These are phyloP conservation scores for Chaetomiaceae sp. DNA, from an alignment of 2,329 filamentous ascomycete genomes.

Conservation along the genomic window DNA sequence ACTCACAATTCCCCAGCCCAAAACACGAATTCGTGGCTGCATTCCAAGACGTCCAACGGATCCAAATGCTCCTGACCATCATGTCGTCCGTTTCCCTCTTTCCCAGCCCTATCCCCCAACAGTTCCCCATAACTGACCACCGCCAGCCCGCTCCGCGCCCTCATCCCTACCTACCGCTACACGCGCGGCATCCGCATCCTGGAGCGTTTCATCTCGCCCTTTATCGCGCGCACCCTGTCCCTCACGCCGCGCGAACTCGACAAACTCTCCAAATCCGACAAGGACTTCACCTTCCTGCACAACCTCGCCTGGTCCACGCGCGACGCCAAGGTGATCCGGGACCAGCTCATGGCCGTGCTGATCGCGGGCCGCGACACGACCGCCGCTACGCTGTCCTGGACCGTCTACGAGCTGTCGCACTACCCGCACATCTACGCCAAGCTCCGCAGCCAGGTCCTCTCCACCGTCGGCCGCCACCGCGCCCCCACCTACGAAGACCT, in stretches of 20 bases:
- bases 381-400: slow-evolving; percentile 40
- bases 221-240: slow-evolving; percentile 61
- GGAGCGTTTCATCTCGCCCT: slow-evolving; percentile 65
- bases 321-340: slow-evolving; percentile 59
- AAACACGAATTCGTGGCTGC: slow-evolving; percentile 61
- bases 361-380: slow-evolving; percentile 66
- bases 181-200: slow-evolving; percentile 58
- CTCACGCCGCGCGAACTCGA: slow-evolving; percentile 63
- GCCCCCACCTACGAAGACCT: slow-evolving; percentile 46
- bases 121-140: neutral
- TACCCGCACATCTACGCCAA: slow-evolving; percentile 36
- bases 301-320: slow-evolving; percentile 68
- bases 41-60: slow-evolving; percentile 65
- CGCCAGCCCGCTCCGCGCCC: slow-evolving; percentile 51
- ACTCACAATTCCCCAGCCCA: slow-evolving; percentile 34
- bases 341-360: slow-evolving; percentile 69
- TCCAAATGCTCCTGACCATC: slow-evolving; percentile 60
- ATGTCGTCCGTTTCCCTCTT: slow-evolving; percentile 32
- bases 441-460: slow-evolving; percentile 35
- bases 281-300: slow-evolving; percentile 71
- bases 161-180: slow-evolving; percentile 59
- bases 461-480: slow-evolving; percentile 27
- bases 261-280: slow-evolving; percentile 62
- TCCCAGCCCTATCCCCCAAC: neutral
- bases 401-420: slow-evolving; percentile 36